Evolutionary conservation across 139 green algal genomes (phyloP).

Genomic region (Chlorella sp.): DNA sequence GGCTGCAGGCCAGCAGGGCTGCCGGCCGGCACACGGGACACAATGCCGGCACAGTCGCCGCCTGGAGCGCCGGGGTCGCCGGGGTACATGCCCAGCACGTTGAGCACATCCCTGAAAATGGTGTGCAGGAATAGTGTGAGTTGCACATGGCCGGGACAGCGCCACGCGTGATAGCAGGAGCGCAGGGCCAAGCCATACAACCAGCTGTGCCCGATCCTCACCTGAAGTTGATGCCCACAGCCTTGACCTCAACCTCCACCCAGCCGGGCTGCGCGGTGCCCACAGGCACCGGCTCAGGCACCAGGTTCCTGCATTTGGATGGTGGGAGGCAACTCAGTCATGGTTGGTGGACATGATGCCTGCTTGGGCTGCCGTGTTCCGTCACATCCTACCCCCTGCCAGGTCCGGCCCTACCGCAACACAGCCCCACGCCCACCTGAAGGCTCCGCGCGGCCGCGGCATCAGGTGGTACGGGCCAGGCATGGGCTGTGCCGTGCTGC

Average conservation of each 20-base stretch:
- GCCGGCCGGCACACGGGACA: conserved; percentile 42
- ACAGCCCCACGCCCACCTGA: conserved; percentile 13
- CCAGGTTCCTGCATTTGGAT: conserved; percentile 60
- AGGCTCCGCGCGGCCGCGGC: conserved; percentile 49
- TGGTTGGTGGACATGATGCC: too few species aligned
- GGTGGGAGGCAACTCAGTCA: too few species aligned
- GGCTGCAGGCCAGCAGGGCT: not conserved
- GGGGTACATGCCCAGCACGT: conserved; percentile 76
- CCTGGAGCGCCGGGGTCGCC: conserved; percentile 60
- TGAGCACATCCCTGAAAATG: conserved; percentile 63
- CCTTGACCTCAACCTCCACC: conserved; percentile 53
- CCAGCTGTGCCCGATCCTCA: not conserved
- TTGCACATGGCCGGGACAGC: too few species aligned
- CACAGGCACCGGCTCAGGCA: conserved; percentile 38
- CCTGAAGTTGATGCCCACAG: conserved; percentile 70
- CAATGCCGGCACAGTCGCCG: conserved; percentile 68
- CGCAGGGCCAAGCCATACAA: too few species aligned
- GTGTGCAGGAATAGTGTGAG: too few species aligned
- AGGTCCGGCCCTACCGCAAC: too few species aligned
- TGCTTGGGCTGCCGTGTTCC: too few species aligned
- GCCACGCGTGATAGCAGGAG: too few species aligned
- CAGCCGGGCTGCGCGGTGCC: conserved; percentile 22
- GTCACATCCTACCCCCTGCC: too few species aligned
- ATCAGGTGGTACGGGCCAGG: conserved; percentile 42
- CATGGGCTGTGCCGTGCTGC: not conserved